A percentile compares a stretch with the other conserved stretches of the same genome.
Evolutionary conservation across 805 yeast genomes (phyloP).

Genomic region (Blastobotrys americana): DNA sequence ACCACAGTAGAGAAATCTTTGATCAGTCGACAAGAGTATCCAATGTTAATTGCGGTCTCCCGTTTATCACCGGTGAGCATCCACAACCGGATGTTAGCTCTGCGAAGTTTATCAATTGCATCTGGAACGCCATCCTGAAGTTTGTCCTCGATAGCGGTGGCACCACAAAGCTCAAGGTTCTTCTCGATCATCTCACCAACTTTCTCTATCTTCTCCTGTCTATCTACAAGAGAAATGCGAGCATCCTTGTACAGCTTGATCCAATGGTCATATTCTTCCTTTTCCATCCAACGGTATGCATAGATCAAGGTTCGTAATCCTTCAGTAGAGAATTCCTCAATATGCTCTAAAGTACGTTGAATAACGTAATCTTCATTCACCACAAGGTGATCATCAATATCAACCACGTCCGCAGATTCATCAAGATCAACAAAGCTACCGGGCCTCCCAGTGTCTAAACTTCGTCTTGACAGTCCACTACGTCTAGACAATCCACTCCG

Average conservation of each 20-base stretch:
- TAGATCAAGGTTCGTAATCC: constrained; percentile 88
- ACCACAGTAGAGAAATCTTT: constrained; percentile 89
- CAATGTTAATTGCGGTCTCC: constrained; percentile 96
- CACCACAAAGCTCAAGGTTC: constrained; percentile 69
- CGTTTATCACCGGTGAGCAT: constrained; percentile 98
- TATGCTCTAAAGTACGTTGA: constrained; percentile 79
- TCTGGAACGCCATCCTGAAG: constrained; percentile 96
- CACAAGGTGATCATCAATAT: constrained; percentile 47
- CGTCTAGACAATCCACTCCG: constrained; percentile 4
- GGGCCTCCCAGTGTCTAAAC: background rate
- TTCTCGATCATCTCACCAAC: constrained; percentile 69
- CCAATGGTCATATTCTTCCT: constrained; percentile 60
- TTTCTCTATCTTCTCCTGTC: constrained; percentile 58
- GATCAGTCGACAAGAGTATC: constrained; percentile 86
- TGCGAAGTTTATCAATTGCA: constrained; percentile 79
- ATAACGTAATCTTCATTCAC: constrained; percentile 68
- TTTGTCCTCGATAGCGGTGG: constrained; percentile 96
- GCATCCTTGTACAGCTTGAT: constrained; percentile 61
- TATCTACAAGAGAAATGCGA: constrained; percentile 61
- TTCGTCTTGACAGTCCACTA: constrained; percentile 6
- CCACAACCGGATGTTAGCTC: constrained; percentile 95
- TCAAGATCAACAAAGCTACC: background rate
- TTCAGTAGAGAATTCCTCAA: constrained; percentile 91
- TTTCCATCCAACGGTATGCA: constrained; percentile 64
- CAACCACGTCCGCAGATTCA: constrained; percentile 2